Conservation (phyloP, 352 stramenopile genomes). For the Thraustochytrium striatum region DNA sequence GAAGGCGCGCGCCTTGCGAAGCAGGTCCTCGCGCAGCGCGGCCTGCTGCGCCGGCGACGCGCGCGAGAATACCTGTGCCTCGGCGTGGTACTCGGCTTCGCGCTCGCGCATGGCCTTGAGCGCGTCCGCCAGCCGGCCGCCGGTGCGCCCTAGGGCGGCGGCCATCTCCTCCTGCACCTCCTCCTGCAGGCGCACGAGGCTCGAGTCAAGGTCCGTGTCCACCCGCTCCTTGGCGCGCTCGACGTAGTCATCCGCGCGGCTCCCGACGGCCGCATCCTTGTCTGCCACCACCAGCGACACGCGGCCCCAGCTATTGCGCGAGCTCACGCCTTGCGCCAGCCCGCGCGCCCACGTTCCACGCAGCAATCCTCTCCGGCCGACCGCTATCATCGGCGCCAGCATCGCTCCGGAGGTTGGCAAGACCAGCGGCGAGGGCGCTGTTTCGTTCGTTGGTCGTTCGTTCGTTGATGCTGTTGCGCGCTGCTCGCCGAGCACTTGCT, state of each 20-base stretch:
- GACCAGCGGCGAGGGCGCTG: background rate
- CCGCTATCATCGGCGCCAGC: background rate
- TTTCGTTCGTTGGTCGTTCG: too few species aligned
- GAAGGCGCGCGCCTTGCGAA: conserved; percentile 1
- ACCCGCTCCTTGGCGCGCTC: conserved; percentile 4
- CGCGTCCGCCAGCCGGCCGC: background rate
- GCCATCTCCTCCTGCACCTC: conserved; percentile 48
- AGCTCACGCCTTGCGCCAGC: background rate
- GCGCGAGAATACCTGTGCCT: background rate
- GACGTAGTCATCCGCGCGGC: conserved; percentile 12
- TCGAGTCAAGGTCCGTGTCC: background rate
- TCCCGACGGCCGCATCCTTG: background rate
- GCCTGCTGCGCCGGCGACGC: background rate
- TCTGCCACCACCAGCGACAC: background rate
- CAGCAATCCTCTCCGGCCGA: background rate
- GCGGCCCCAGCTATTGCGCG: conserved; percentile 24
- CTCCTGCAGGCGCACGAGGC: conserved; percentile 18
- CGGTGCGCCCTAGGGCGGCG: conserved; percentile 29
- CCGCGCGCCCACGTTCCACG: background rate
- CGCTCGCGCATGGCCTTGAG: conserved; percentile 17
- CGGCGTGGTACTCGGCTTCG: background rate
- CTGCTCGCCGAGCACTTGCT: too few species aligned
- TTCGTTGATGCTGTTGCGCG: too few species aligned
- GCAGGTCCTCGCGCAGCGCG: background rate
- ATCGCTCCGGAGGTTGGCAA: background rate